Conservation (phyloP, 768 basidiomycete species). For the Strobilomyces echinocephalus region DNA sequence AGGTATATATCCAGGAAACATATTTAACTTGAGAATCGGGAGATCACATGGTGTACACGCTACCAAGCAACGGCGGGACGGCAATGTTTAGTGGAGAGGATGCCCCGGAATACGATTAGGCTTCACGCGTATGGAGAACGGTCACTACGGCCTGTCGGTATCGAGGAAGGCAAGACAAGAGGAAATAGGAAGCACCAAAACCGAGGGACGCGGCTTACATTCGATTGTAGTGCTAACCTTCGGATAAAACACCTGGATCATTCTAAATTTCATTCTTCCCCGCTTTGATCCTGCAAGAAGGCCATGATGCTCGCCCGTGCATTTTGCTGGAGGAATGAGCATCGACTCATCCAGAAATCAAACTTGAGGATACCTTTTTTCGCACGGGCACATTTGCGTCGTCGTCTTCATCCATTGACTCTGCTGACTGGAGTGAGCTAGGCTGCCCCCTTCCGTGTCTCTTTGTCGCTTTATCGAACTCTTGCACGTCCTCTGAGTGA, state of each 20-base stretch:
- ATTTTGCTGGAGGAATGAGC: conserved; percentile 30
- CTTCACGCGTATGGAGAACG: not conserved
- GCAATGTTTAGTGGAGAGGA: not conserved
- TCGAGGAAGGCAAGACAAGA: not conserved
- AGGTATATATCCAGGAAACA: not conserved
- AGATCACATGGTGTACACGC: not conserved
- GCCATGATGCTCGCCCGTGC: conserved; percentile 62
- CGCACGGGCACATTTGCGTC: conserved; percentile 33
- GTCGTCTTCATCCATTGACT: conserved; percentile 31
- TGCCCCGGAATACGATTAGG: not conserved
- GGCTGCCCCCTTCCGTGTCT: conserved; percentile 22
- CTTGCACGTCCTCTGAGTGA: conserved; percentile 64
- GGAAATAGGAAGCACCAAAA: not conserved
- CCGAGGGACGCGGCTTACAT: too few relatives aligned
- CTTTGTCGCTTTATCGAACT: conserved; percentile 53
- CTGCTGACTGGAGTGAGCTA: conserved; percentile 15
- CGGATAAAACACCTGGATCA: too few relatives aligned
- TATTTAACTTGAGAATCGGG: not conserved
- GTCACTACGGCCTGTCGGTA: not conserved
- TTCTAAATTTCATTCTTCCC: conserved; percentile 39
- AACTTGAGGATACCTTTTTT: conserved; percentile 35
- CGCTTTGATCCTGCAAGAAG: conserved; percentile 70
- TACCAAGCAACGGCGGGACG: not conserved
- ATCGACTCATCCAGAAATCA: not conserved
- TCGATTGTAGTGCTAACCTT: too few relatives aligned